Evolutionary conservation across 2,329 filamentous ascomycete genomes (phyloP), one percentile per base, ranked within the genome.

Genomic region (Pseudodiploospora longispora): DNA sequence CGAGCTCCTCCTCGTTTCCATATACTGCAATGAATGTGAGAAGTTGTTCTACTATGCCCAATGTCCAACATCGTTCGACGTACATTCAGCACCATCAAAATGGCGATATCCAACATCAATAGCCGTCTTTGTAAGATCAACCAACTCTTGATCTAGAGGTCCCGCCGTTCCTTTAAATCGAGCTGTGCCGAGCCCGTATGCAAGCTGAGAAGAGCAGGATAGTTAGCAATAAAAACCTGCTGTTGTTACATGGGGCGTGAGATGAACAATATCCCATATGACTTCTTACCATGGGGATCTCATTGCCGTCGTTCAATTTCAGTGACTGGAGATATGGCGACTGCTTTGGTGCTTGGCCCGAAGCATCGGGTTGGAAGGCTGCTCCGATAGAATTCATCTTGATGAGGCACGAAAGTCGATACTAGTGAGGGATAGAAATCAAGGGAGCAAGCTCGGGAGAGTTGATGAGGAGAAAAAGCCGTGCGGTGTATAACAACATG

Each of bases 51-150:
- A 31, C 7, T 4, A 9, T 19, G 6, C 4, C 4, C 9, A 6
- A 7, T 5, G 10, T 6, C 3, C 4, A 6, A 6, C n/a, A 10
- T 6, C 10, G 19, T 6, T 35, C 27, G 12, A 51, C 64, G 46
- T 59, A 82, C 81, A 66, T 68, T 90, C 81, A 19, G 86, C 86
- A 36, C 85, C 79, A 60, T 91, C 86, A 3, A 90, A 70, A 56
- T 90, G 85, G 46, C 73, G 72, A 61, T 82, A 89, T 27, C 83
- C 85, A n/a, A 78, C 62, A 43, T 76, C 74, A 54, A 88, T 82
- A 30, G 85, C 85, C 50, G 66, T 72, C 45, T 83, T 75, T 36
- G 73, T 72, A 42, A 66, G 51, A 27, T 69, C 63, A 38, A 74
- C 59, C 40, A 74, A 64, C 5, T 71, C 68, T 44, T 79, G 65